These are phyloP conservation scores for Penicillium freii DNA, from an alignment of 2,329 filamentous ascomycete genomes.

Conservation along the genomic window DNA sequence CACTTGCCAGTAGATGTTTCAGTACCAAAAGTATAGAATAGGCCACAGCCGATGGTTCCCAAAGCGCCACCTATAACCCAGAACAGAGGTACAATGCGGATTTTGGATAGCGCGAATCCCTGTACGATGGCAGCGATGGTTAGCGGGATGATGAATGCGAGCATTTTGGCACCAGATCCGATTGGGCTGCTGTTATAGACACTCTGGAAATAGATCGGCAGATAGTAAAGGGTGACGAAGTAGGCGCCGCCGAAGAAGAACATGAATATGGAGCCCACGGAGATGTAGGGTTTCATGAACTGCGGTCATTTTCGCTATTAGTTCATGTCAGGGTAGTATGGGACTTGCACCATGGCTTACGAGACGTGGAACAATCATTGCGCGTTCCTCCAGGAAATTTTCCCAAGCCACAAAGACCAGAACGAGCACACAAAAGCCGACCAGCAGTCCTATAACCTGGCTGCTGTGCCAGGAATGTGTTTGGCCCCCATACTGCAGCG, in stretches of 20 bases:
- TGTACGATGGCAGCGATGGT: conserved; percentile 29
- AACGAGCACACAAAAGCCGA: conserved; percentile 43
- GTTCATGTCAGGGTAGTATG: not conserved
- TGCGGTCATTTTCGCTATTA: not conserved
- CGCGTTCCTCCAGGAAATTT: conserved; percentile 40
- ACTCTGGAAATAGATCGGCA: conserved; percentile 39
- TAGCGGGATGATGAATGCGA: conserved; percentile 43
- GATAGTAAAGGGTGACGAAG: conserved; percentile 36
- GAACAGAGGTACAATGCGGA: conserved; percentile 30
- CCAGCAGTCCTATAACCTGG: conserved; percentile 47
- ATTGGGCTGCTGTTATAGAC: conserved; percentile 34
- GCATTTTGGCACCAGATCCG: conserved; percentile 41
- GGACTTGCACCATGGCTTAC: conserved; percentile 9
- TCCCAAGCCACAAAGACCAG: conserved; percentile 41
- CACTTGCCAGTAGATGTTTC: conserved; percentile 21
- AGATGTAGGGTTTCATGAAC: conserved; percentile 33
- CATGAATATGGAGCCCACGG: conserved; percentile 30
- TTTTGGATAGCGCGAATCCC: conserved; percentile 29
- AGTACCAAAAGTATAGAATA: conserved; percentile 36
- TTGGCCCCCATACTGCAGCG: conserved; percentile 47
- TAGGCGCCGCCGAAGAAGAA: conserved; percentile 38
- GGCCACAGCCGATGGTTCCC: conserved; percentile 29
- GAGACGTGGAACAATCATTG: conserved; percentile 41
- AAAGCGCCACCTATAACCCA: conserved; percentile 30
- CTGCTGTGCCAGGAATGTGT: conserved; percentile 38